Evolutionary conservation across 2,329 filamentous ascomycete genomes (phyloP).

Genomic region (Ophiocordyceps camponoti-leonardi): DNA sequence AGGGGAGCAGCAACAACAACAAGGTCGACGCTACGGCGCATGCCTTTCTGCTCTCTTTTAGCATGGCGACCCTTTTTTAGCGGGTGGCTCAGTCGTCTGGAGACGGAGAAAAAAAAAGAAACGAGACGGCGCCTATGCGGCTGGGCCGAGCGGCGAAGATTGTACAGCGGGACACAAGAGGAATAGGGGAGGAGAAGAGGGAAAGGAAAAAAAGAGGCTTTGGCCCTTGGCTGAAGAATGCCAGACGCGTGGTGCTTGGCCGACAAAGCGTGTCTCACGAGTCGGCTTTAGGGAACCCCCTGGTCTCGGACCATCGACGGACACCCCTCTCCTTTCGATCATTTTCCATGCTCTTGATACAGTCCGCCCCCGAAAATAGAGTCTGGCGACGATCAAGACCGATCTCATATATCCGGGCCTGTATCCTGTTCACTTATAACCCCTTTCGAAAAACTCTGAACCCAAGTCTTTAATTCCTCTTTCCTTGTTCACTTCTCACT

Average conservation of each 20-base stretch:
- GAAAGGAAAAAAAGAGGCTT: conserved; percentile 2
- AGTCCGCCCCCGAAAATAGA: neutral
- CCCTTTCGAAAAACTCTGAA: neutral
- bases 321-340: neutral
- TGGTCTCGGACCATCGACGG: neutral
- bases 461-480: neutral
- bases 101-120: neutral
- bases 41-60: neutral
- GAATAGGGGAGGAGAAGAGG: too few species aligned
- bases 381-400: neutral
- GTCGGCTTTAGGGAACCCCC: conserved; percentile 1
- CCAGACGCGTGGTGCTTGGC: neutral
- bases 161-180: conserved; percentile 7
- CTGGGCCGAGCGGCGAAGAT: conserved; percentile 24
- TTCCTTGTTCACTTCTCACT: neutral
- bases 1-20: too few species aligned
- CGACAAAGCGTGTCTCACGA: conserved; percentile 6
- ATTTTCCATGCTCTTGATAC: neutral
- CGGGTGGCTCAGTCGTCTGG: neutral
- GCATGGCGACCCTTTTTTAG: neutral
- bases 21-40: neutral
- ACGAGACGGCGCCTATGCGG: neutral
- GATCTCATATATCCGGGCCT: neutral
- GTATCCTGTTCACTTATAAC: neutral
- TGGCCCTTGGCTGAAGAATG: neutral